Percentiles rank a stretch among this genome's conserved stretches.
These are phyloP conservation scores for Isochrysis galbana DNA, from an alignment of 78 protist genomes.

Conservation along the genomic window DNA sequence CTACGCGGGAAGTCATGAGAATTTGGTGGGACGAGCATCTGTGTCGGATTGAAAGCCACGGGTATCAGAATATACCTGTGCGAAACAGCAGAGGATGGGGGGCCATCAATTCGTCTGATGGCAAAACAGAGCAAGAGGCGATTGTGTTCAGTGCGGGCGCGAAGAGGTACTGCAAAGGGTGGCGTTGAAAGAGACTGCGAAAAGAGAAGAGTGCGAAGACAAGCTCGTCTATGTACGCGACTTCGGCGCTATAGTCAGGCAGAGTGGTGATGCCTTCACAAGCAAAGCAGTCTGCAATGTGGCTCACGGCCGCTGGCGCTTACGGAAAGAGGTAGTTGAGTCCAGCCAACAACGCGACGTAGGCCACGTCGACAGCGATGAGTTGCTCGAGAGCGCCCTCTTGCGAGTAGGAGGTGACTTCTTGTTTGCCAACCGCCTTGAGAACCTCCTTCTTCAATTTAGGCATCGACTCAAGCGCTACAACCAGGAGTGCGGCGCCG, in stretches of 20 bases:
- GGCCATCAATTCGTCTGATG: too few relatives aligned
- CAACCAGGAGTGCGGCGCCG: conserved; percentile 3
- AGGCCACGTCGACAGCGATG: not conserved
- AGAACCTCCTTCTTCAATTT: not conserved
- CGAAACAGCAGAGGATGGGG: too few relatives aligned
- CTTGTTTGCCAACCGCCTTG: not conserved
- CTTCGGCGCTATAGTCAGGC: too few relatives aligned
- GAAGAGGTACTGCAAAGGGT: too few relatives aligned
- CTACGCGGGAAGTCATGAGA: not conserved
- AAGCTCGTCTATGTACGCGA: too few relatives aligned
- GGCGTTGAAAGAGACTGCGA: too few relatives aligned
- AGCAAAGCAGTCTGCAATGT: too few relatives aligned
- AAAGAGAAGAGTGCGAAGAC: too few relatives aligned
- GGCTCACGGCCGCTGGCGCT: too few relatives aligned
- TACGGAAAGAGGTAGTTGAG: conserved; percentile 5
- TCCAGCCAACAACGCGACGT: not conserved
- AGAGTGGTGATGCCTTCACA: too few relatives aligned
- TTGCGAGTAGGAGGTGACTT: not conserved
- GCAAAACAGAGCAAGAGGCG: too few relatives aligned
- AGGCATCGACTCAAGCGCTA: not conserved
- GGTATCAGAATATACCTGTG: not conserved
- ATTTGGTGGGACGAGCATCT: not conserved
- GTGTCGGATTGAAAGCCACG: not conserved
- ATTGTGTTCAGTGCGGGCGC: too few relatives aligned
- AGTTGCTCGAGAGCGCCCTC: not conserved